Conservation (phyloP, 2,329 filamentous ascomycete genomes). For the Colletotrichum ledebouriae region DNA sequence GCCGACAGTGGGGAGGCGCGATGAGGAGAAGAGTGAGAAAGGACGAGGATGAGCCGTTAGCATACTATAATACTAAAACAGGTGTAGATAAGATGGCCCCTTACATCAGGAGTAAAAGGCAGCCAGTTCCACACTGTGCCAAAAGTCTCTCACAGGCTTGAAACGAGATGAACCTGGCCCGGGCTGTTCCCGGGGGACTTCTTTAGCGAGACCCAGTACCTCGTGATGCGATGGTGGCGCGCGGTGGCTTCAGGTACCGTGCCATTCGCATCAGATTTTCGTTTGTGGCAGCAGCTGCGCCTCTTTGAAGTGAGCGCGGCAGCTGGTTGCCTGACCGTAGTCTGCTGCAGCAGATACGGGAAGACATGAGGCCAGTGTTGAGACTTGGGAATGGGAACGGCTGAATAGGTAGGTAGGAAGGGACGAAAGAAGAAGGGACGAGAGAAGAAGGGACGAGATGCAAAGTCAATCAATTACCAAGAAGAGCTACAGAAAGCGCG, state of each 20-base stretch:
- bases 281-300: slow-evolving; percentile 9
- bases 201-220: slow-evolving; percentile 5
- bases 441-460: too few relatives aligned
- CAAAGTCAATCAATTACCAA: neutral
- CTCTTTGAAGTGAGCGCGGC: neutral
- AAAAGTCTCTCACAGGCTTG: slow-evolving; percentile 28
- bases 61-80: neutral
- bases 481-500: neutral
- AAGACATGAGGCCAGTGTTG: neutral
- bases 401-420: neutral
- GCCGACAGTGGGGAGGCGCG: slow-evolving; percentile 18
- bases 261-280: slow-evolving; percentile 11
- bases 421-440: neutral
- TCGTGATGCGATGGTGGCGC: slow-evolving; percentile 13
- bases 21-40: neutral
- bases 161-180: slow-evolving; percentile 40
- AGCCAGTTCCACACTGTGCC: slow-evolving; percentile 2
- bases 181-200: slow-evolving; percentile 2
- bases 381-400: neutral
- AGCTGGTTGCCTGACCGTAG: too few relatives aligned
- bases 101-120: too few relatives aligned
- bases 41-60: neutral
- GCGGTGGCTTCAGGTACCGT: slow-evolving; percentile 23
- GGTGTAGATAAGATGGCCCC: neutral
- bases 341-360: neutral